Percentiles rank a stretch among this genome's conserved stretches.
Evolutionary conservation across 805 yeast species (phyloP).

Genomic region (Suhomyces sp.): DNA sequence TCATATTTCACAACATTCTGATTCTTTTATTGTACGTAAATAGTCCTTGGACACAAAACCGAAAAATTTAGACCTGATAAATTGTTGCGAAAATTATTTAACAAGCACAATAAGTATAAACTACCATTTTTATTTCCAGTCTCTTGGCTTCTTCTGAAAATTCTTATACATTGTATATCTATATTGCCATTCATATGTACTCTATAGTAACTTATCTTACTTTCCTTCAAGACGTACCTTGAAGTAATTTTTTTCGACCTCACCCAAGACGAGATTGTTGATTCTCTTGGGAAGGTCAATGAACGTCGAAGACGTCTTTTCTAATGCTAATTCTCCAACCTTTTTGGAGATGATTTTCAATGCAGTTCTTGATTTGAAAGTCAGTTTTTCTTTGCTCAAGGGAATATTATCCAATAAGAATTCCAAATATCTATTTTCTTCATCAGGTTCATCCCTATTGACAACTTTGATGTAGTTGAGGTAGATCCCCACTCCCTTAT

Average conservation of each 20-base stretch:
- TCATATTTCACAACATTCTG: no score
- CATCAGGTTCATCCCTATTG: constrained; percentile 11
- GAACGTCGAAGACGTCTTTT: constrained; percentile 5
- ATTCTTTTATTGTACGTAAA: no score
- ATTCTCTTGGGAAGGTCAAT: constrained; percentile 15
- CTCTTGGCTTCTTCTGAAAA: no score
- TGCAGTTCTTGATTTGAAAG: constrained; percentile 28
- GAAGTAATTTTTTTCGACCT: constrained; percentile 21
- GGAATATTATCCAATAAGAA: constrained; percentile 49
- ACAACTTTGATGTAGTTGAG: constrained; percentile 44
- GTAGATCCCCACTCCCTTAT: constrained; percentile 58
- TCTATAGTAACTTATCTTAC: neutral
- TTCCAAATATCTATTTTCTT: constrained; percentile 25
- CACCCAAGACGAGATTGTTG: constrained; percentile 16
- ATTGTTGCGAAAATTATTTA: no score
- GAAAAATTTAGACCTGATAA: no score
- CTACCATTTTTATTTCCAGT: no score
- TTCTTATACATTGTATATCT: no score
- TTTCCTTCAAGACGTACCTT: constrained; percentile 11
- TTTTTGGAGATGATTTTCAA: constrained; percentile 51
- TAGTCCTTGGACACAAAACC: no score
- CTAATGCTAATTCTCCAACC: constrained; percentile 43
- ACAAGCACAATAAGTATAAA: no score
- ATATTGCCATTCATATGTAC: no score
- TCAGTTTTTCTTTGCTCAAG: constrained; percentile 27